Evolutionary conservation across 768 basidiomycete genomes (phyloP).

Genomic region (Macrocybe gigantea): DNA sequence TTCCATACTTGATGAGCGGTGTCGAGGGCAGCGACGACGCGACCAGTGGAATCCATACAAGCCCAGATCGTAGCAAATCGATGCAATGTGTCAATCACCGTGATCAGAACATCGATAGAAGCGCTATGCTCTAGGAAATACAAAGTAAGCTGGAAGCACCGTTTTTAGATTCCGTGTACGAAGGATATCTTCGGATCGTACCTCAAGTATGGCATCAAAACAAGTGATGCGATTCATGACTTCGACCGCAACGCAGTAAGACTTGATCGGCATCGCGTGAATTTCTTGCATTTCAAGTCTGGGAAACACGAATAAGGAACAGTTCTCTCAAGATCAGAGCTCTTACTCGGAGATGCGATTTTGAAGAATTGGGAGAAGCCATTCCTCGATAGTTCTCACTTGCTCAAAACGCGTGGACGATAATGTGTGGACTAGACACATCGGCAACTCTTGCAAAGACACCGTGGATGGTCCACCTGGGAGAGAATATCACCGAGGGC

Average conservation of each 20-base stretch:
- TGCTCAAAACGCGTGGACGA: slow-evolving; percentile 43
- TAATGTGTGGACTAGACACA: no score
- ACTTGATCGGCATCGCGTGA: slow-evolving; percentile 30
- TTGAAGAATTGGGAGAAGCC: slow-evolving; percentile 69
- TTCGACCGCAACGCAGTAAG: slow-evolving; percentile 53
- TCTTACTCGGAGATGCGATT: slow-evolving; percentile 46
- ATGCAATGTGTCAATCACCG: slow-evolving; percentile 67
- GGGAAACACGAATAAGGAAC: no score
- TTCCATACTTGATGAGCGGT: slow-evolving; percentile 60
- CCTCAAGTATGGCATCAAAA: slow-evolving; percentile 67
- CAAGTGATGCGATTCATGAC: slow-evolving; percentile 58
- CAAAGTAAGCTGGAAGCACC: slow-evolving; percentile 40
- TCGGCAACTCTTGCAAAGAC: no score
- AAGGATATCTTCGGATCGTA: slow-evolving; percentile 21
- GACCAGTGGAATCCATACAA: slow-evolving; percentile 59
- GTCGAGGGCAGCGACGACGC: slow-evolving; percentile 55
- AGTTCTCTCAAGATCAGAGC: no score
- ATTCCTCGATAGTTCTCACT: slow-evolving; percentile 60
- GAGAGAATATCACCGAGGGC: slow-evolving; percentile 4
- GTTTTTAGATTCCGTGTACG: not conserved
- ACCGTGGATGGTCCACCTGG: slow-evolving; percentile 22
- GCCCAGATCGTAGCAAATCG: slow-evolving; percentile 72
- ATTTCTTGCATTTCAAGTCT: no score
- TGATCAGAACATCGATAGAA: slow-evolving; percentile 46
- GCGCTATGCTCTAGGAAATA: slow-evolving; percentile 47